Conservation (phyloP, 2,329 filamentous ascomycete species). For the Ophiostoma ulmi region DNA sequence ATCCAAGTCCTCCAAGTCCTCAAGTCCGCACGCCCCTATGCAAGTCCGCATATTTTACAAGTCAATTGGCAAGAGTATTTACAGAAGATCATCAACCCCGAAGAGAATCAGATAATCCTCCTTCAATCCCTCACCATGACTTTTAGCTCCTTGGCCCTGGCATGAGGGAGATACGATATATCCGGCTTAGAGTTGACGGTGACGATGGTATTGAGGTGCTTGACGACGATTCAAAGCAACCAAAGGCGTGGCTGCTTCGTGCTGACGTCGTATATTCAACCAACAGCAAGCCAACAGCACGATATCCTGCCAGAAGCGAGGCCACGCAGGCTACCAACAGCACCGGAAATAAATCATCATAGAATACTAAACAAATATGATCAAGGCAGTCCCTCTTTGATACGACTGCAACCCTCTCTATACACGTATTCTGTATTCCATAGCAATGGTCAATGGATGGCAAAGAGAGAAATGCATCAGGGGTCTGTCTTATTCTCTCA, state of each 20-base stretch:
- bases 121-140: too few species aligned
- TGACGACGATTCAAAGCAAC: too few species aligned
- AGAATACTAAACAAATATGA: too few species aligned
- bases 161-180: too few species aligned
- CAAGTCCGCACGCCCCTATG: too few species aligned
- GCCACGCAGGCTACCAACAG: background rate
- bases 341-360: background rate
- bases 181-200: too few species aligned
- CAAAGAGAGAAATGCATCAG: conserved; percentile 1
- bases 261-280: too few species aligned
- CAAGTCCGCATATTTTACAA: too few species aligned
- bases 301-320: background rate
- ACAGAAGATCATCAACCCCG: background rate
- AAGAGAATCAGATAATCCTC: background rate
- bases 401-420: background rate
- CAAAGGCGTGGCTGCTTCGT: too few species aligned
- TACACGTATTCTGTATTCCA: background rate
- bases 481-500: background rate
- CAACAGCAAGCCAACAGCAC: background rate
- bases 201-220: too few species aligned
- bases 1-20: too few species aligned
- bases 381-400: background rate
- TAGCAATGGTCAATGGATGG: background rate
- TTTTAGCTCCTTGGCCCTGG: too few species aligned
- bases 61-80: background rate